Percentiles rank a stretch among this genome's conserved stretches.
Evolutionary conservation across 768 basidiomycete genomes (phyloP).

Genomic region (Mycena polygramma): DNA sequence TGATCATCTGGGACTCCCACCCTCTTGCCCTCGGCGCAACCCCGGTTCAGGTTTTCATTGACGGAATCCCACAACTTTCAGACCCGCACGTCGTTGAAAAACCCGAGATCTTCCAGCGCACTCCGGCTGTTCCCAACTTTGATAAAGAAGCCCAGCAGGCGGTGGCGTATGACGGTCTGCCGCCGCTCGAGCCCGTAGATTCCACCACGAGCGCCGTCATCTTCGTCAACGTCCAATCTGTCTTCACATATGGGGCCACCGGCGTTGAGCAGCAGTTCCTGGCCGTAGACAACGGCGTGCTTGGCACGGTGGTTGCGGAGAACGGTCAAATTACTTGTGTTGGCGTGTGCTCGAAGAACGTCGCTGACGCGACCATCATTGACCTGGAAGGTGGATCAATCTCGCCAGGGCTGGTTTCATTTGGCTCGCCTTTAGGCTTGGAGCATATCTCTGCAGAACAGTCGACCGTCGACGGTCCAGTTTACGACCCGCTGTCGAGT

Average conservation of each 20-base stretch:
- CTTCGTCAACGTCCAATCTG: constrained; percentile 73
- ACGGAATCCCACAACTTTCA: constrained; percentile 84
- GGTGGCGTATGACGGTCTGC: constrained; percentile 78
- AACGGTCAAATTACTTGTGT: constrained; percentile 67
- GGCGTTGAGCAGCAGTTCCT: constrained; percentile 48
- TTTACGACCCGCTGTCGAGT: constrained; percentile 65
- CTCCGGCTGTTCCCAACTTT: constrained; percentile 77
- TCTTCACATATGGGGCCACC: constrained; percentile 52
- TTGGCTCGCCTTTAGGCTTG: constrained; percentile 79
- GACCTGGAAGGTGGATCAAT: constrained; percentile 82
- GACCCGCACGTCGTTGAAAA: constrained; percentile 65
- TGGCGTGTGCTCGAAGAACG: constrained; percentile 45
- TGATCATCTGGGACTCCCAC: constrained; percentile 89
- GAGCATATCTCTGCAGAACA: constrained; percentile 76
- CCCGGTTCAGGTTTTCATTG: constrained; percentile 89
- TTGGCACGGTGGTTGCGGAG: constrained; percentile 54
- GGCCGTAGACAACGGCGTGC: constrained; percentile 34
- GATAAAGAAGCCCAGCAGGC: constrained; percentile 74
- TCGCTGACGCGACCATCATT: constrained; percentile 52
- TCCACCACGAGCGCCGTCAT: constrained; percentile 52
- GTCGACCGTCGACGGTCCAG: constrained; percentile 77
- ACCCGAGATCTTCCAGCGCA: constrained; percentile 55
- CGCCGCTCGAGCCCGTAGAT: constrained; percentile 69
- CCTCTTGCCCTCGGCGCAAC: constrained; percentile 90
- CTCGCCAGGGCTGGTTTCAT: constrained; percentile 75